These are phyloP conservation scores for Rehmannia glutinosa DNA, from an alignment of 257 asterid genomes.

Conservation along the genomic window DNA sequence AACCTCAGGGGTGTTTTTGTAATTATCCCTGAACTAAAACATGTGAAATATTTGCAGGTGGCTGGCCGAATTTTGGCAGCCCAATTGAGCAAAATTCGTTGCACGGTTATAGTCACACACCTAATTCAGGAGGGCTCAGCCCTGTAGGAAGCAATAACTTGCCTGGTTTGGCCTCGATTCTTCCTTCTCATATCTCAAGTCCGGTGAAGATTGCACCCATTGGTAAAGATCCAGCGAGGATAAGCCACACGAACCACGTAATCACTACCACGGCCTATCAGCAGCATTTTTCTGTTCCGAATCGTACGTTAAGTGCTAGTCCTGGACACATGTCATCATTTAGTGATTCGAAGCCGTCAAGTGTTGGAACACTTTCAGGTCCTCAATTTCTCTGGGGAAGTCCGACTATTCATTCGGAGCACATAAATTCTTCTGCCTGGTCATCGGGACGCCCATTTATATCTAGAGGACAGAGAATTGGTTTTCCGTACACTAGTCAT, in stretches of 20 bases:
- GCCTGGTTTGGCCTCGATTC: slow-evolving; percentile 87
- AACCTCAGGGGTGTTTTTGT: too few relatives aligned
- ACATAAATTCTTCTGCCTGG: slow-evolving; percentile 46
- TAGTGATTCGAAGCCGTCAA: slow-evolving; percentile 60
- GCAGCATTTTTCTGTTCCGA: slow-evolving; percentile 42
- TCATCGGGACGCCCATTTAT: slow-evolving; percentile 47
- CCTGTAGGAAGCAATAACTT: slow-evolving; percentile 51
- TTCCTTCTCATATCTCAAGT: slow-evolving; percentile 54
- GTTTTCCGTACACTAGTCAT: slow-evolving; percentile 48
- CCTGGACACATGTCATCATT: slow-evolving; percentile 54
- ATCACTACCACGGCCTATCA: slow-evolving; percentile 26
- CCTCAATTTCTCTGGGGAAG: slow-evolving; percentile 99
- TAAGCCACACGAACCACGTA: slow-evolving; percentile 33
- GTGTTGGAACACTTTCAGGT: slow-evolving; percentile 84
- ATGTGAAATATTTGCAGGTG: slow-evolving; percentile 38
- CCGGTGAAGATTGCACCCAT: slow-evolving; percentile 90
- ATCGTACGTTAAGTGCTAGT: slow-evolving; percentile 51
- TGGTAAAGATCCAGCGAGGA: slow-evolving; percentile 66
- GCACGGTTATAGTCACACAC: slow-evolving; percentile 51
- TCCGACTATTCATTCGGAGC: slow-evolving; percentile 60
- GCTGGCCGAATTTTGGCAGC: slow-evolving; percentile 83
- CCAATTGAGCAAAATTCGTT: slow-evolving; percentile 64
- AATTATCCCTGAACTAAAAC: too few relatives aligned
- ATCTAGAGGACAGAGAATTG: slow-evolving; percentile 45
- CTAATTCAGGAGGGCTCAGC: slow-evolving; percentile 51